Evolutionary conservation across 441 rosid genomes (phyloP).

Genomic region (Rhodomyrtus psidioides): DNA sequence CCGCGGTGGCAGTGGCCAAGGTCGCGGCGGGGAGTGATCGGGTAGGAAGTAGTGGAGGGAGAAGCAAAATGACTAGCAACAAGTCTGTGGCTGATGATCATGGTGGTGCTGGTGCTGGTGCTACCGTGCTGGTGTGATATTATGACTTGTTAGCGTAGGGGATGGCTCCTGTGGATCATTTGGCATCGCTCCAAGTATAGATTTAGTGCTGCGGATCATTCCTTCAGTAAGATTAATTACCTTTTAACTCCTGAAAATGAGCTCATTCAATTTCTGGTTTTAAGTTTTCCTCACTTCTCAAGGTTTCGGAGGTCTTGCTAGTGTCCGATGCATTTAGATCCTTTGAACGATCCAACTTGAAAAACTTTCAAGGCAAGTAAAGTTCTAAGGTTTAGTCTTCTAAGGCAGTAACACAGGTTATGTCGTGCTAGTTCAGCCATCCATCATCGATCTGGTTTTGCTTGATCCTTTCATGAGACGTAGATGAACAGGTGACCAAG

Average conservation of each 20-base stretch:
- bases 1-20: not conserved
- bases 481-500: not conserved
- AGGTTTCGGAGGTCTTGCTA: not conserved
- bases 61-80: constrained; percentile 6
- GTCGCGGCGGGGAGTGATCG: not conserved
- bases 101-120: not conserved
- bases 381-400: not conserved
- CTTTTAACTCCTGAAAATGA: not conserved
- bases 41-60: not conserved
- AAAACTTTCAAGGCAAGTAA: not conserved
- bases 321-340: not conserved
- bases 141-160: not conserved
- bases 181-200: not conserved
- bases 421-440: not conserved
- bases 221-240: not conserved
- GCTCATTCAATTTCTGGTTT: not conserved
- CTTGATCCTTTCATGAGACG: not conserved
- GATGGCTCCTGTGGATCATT: not conserved
- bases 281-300: not conserved
- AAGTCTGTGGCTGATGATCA: constrained; percentile 4
- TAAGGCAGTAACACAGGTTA: not conserved
- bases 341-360: not conserved
- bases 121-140: not conserved
- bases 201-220: not conserved
- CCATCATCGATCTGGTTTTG: not conserved